A percentile compares a stretch with the other conserved stretches of the same genome.
Conservation (phyloP, 2,329 filamentous ascomycete genomes). For the Neofusicoccum laricinum region DNA sequence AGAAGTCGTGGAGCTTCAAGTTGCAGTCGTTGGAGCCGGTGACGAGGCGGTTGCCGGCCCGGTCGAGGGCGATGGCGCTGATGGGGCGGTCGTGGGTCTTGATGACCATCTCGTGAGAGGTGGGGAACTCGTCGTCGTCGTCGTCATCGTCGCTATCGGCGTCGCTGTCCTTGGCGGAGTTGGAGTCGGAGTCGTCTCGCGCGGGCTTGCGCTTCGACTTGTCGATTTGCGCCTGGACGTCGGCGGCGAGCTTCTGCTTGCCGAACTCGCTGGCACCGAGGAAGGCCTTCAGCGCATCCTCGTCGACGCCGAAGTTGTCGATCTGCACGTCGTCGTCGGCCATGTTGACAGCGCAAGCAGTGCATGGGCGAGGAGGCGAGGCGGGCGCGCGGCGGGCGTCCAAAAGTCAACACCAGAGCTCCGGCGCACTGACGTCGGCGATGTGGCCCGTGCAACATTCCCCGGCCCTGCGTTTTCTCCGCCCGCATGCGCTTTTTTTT, state of each 20-base stretch:
- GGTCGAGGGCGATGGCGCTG: constrained; percentile 80
- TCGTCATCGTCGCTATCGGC: constrained; percentile 56
- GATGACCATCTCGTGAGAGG: constrained; percentile 88
- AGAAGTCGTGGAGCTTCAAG: constrained; percentile 91
- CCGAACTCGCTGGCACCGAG: constrained; percentile 76
- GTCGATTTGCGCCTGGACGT: constrained; percentile 78
- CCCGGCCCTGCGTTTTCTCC: neutral
- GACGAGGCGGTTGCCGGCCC: constrained; percentile 77
- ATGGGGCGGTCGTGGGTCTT: constrained; percentile 90
- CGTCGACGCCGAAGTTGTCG: constrained; percentile 30
- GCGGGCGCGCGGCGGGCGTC: neutral
- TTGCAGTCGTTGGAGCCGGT: constrained; percentile 91
- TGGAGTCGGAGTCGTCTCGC: constrained; percentile 23
- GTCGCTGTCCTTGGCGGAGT: constrained; percentile 46
- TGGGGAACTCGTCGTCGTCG: constrained; percentile 82
- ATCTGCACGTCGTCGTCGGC: constrained; percentile 7
- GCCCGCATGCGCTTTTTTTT: neutral
- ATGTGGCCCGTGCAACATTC: neutral
- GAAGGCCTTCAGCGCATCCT: constrained; percentile 73
- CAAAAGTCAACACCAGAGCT: neutral
- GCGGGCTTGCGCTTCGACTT: constrained; percentile 61
- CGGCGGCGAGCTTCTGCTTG: constrained; percentile 70
- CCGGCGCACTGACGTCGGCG: neutral
- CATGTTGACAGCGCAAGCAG: neutral
- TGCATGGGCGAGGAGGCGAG: neutral